Evolutionary conservation across 768 basidiomycete genomes (phyloP).

Genomic region (Rhodotorula babjevae): DNA sequence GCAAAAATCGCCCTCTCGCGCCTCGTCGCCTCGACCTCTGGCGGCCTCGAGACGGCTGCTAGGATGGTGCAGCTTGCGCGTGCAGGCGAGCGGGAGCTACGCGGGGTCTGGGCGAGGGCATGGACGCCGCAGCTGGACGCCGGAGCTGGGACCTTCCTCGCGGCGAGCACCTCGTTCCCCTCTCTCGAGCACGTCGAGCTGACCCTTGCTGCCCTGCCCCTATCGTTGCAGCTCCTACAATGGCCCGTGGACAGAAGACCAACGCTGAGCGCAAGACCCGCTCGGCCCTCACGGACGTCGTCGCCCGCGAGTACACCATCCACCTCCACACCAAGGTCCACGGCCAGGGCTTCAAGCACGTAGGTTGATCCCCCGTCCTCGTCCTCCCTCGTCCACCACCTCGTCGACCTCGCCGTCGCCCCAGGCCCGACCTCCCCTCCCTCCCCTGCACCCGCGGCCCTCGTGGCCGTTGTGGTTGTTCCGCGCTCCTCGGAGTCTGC

Average conservation of each 20-base stretch:
- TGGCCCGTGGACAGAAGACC: constrained; percentile 40
- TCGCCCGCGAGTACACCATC: constrained; percentile 86
- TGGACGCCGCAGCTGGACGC: not conserved
- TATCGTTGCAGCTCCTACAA: constrained; percentile 44
- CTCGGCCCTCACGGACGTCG: constrained; percentile 95
- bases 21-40: not conserved
- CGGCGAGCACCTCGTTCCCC: constrained; percentile 36
- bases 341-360: constrained; percentile 41
- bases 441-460: not conserved
- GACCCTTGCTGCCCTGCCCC: constrained; percentile 48
- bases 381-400: not conserved
- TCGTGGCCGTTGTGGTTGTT: not conserved
- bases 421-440: not conserved
- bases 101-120: too few relatives aligned
- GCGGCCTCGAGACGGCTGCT: too few relatives aligned
- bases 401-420: not conserved
- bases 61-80: too few relatives aligned
- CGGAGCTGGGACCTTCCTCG: constrained; percentile 44
- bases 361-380: not conserved
- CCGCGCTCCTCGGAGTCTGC: not conserved
- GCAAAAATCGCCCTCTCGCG: not conserved
- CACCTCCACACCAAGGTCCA: constrained; percentile 43
- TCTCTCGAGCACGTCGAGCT: constrained; percentile 48
- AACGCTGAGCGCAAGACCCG: constrained; percentile 63
- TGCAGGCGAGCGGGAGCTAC: too few relatives aligned